Percentiles rank a stretch among this genome's conserved stretches.
phyloP scores from a whole-genome alignment of 2,329 filamentous ascomycete genomes.

The Colletotrichum sidae region DNA sequence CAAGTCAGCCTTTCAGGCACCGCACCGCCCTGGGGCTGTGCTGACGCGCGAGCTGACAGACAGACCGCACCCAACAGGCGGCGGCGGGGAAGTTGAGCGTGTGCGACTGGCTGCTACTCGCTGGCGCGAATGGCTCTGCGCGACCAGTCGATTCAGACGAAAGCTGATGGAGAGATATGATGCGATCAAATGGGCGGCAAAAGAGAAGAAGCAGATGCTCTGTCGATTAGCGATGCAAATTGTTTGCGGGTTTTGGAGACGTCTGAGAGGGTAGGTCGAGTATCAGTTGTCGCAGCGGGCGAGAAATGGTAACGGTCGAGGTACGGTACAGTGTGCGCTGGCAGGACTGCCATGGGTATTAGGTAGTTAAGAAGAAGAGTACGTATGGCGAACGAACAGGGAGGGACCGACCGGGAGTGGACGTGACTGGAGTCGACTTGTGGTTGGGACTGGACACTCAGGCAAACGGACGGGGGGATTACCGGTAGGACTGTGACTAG shows the following conservation, averaged over 20 bases:
- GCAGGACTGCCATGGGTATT: conserved; percentile 31
- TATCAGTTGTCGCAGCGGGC: conserved; percentile 14
- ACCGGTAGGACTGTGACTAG: too few species aligned
- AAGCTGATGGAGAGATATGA: conserved; percentile 8
- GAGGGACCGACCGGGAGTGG: conserved; percentile 15
- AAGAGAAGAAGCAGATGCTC: conserved; percentile 8
- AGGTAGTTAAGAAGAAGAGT: conserved; percentile 23
- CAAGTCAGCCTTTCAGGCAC: conserved; percentile 58
- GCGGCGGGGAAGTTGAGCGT: conserved; percentile 26
- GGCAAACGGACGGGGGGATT: too few species aligned
- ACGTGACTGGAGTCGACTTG: conserved; percentile 10
- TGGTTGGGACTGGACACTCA: neutral
- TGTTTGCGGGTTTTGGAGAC: conserved; percentile 21
- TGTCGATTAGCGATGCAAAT: neutral
- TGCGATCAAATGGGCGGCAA: conserved; percentile 9
- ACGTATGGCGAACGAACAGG: conserved; percentile 13
- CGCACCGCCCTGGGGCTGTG: conserved; percentile 57
- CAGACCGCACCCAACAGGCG: conserved; percentile 36
- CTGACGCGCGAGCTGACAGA: conserved; percentile 47
- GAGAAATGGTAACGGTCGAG: conserved; percentile 13
- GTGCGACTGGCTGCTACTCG: conserved; percentile 31
- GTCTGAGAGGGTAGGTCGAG: conserved; percentile 21
- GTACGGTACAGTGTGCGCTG: conserved; percentile 22
- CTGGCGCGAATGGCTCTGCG: conserved; percentile 28
- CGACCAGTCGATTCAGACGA: conserved; percentile 20